Evolutionary conservation across 2,329 filamentous ascomycete species (phyloP).

Genomic region (Aspergillus neotritici): DNA sequence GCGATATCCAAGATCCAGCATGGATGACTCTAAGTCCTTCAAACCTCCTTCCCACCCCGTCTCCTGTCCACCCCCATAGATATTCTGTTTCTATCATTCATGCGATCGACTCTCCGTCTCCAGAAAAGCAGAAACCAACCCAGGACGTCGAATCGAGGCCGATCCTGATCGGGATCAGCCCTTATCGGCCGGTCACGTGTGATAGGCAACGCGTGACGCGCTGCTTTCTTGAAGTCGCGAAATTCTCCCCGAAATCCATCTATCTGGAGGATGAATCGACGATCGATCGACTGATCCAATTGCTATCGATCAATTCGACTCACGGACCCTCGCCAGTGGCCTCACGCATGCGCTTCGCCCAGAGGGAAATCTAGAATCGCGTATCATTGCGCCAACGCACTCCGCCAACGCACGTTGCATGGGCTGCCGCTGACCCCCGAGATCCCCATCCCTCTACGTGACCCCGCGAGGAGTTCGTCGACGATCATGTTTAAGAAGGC

Average conservation of each 20-base stretch:
- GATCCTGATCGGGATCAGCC: constrained; percentile 1
- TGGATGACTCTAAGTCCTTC: too few relatives aligned
- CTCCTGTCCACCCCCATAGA: too few relatives aligned
- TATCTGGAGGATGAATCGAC: neutral
- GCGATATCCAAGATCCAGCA: too few relatives aligned
- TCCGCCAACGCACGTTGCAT: constrained; percentile 6
- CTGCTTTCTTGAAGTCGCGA: constrained; percentile 6
- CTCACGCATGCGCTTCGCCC: constrained; percentile 25
- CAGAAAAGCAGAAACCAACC: too few relatives aligned
- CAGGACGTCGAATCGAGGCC: too few relatives aligned
- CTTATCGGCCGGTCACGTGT: constrained; percentile 21
- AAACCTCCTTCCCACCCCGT: too few relatives aligned
- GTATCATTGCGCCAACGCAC: constrained; percentile 18
- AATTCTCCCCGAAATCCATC: constrained; percentile 3
- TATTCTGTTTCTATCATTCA: neutral
- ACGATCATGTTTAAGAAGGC: constrained; percentile 38
- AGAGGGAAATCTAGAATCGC: constrained; percentile 12
- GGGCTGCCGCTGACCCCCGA: too few relatives aligned
- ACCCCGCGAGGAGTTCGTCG: too few relatives aligned
- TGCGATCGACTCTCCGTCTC: neutral
- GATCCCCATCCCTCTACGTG: too few relatives aligned
- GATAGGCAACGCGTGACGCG: constrained; percentile 13
- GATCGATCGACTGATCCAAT: too few relatives aligned
- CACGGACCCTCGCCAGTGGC: neutral
- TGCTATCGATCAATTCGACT: too few relatives aligned